Conservation (phyloP, 495 filamentous ascomycete species). For the Saxophila tyrrhenica region DNA sequence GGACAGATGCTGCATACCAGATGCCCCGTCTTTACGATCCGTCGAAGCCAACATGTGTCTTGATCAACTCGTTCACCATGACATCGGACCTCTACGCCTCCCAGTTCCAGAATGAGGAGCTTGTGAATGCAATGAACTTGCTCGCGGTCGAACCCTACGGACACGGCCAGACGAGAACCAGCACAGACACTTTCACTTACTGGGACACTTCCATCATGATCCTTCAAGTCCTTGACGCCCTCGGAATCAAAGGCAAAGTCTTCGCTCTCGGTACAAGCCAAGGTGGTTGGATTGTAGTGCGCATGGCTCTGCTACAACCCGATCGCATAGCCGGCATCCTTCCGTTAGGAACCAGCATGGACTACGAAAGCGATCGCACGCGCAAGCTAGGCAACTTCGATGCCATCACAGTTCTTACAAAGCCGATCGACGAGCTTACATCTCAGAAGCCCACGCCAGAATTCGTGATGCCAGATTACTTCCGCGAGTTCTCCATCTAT, state of each 20-base stretch:
- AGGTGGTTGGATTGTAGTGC: conserved; percentile 47
- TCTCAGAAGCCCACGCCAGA: conserved; percentile 33
- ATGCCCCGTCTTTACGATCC: conserved; percentile 37
- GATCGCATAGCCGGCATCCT: conserved; percentile 44
- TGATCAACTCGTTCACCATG: conserved; percentile 49
- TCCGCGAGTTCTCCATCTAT: conserved; percentile 40
- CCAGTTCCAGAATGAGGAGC: conserved; percentile 34
- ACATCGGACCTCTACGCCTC: conserved; percentile 38
- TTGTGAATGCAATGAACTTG: conserved; percentile 37
- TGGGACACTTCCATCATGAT: conserved; percentile 42
- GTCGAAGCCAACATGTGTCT: conserved; percentile 44
- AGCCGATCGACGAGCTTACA: conserved; percentile 38
- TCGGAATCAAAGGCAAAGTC: conserved; percentile 39
- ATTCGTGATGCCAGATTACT: conserved; percentile 43
- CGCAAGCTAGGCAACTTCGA: conserved; percentile 49
- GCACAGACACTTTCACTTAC: conserved; percentile 36
- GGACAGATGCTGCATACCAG: conserved; percentile 42
- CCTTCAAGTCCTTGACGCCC: conserved; percentile 37
- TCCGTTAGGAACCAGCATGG: conserved; percentile 49
- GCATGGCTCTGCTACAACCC: conserved; percentile 42
- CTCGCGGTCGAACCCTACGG: conserved; percentile 40
- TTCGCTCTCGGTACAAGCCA: conserved; percentile 50
- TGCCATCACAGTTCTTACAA: conserved; percentile 29
- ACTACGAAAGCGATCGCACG: conserved; percentile 43
- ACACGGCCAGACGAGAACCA: conserved; percentile 36